These are phyloP conservation scores for Fusarium equiseti DNA, from an alignment of 2,329 filamentous ascomycete genomes.

Conservation along the genomic window DNA sequence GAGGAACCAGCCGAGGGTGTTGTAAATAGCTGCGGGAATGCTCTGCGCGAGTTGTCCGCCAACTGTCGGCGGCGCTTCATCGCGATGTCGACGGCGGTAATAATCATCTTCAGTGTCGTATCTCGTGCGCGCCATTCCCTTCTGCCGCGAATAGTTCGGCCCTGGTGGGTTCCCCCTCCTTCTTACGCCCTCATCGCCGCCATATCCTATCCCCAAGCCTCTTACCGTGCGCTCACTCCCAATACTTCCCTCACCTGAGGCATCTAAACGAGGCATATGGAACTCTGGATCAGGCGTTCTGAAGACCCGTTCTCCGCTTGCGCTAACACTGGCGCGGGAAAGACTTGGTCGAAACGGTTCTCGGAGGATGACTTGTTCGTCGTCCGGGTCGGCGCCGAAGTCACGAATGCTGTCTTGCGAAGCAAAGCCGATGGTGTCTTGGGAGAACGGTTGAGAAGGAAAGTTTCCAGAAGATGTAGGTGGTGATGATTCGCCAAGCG, in stretches of 20 bases:
- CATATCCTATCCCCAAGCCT: conserved; percentile 40
- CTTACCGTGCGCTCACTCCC: conserved; percentile 53
- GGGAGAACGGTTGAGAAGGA: conserved; percentile 63
- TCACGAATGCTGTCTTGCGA: conserved; percentile 69
- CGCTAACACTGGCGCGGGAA: conserved; percentile 52
- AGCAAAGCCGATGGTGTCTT: conserved; percentile 56
- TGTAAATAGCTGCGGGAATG: conserved; percentile 55
- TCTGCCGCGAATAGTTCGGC: conserved; percentile 46
- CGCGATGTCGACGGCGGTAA: conserved; percentile 21
- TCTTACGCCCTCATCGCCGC: conserved; percentile 46
- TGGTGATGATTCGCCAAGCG: conserved; percentile 56
- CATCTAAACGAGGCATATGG: conserved; percentile 63
- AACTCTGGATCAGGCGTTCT: conserved; percentile 64
- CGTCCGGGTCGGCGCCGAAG: conserved; percentile 65
- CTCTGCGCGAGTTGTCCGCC: conserved; percentile 52
- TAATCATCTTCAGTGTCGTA: conserved; percentile 36
- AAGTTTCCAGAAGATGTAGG: conserved; percentile 51
- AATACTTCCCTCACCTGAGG: conserved; percentile 53
- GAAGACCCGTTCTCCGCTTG: conserved; percentile 38
- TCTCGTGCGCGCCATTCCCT: conserved; percentile 34
- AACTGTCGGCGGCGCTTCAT: conserved; percentile 36
- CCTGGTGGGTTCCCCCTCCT: conserved; percentile 39
- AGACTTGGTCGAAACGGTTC: conserved; percentile 68
- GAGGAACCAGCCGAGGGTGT: conserved; percentile 61
- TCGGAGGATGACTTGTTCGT: conserved; percentile 66